Evolutionary conservation across 2,329 filamentous ascomycete species (phyloP).

Genomic region (Fusarium gaditjirri): DNA sequence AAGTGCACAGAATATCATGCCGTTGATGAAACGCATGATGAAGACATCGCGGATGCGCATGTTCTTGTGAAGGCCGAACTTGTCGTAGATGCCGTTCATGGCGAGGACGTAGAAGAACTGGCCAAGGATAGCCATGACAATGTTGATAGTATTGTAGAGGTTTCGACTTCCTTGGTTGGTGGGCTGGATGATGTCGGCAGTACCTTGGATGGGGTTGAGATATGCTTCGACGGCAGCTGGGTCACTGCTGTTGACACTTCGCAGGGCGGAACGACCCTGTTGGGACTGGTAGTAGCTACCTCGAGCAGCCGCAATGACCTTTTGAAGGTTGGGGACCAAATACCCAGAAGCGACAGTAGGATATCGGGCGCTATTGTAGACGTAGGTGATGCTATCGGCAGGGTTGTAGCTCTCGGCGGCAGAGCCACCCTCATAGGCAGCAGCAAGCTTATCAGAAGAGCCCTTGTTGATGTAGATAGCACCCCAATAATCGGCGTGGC

Average conservation of each 20-base stretch:
- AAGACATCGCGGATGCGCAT: conserved; percentile 43
- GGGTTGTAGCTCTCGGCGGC: conserved; percentile 46
- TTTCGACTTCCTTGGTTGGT: conserved; percentile 49
- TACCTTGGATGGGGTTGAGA: conserved; percentile 49
- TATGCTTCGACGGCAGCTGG: conserved; percentile 45
- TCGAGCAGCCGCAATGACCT: conserved; percentile 41
- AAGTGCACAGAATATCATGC: conserved; percentile 48
- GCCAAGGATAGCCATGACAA: conserved; percentile 51
- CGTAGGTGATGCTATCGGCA: conserved; percentile 47
- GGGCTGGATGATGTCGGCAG: conserved; percentile 44
- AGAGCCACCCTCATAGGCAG: conserved; percentile 42
- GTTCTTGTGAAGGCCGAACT: conserved; percentile 27
- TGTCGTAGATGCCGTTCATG: conserved; percentile 41
- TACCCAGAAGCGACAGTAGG: conserved; percentile 44
- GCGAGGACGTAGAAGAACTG: conserved; percentile 46
- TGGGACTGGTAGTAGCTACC: conserved; percentile 42
- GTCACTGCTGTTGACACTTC: conserved; percentile 39
- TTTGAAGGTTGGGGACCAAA: conserved; percentile 46
- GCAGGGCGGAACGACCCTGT: conserved; percentile 34
- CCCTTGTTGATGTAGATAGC: conserved; percentile 49
- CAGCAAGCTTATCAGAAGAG: conserved; percentile 47
- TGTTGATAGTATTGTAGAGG: conserved; percentile 53
- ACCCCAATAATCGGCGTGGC: conserved; percentile 51
- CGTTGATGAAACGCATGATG: conserved; percentile 41
- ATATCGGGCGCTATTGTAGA: conserved; percentile 53